These are phyloP conservation scores for Dendryphion nanum DNA, from an alignment of 2,329 filamentous ascomycete genomes.

Conservation along the genomic window DNA sequence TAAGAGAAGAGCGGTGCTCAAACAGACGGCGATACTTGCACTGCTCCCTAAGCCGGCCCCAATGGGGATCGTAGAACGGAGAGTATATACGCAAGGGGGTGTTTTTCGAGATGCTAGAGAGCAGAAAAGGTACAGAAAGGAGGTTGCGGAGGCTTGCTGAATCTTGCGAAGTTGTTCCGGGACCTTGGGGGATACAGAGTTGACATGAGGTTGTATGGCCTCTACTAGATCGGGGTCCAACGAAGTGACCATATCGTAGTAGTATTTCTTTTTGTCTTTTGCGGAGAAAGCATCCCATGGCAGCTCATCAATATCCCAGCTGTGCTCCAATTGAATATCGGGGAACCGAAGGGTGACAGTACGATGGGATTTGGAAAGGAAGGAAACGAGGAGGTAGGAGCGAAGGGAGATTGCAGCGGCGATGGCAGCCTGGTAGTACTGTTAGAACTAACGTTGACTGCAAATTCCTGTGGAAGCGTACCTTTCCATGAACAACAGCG, in stretches of 20 bases:
- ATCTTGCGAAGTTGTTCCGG: slow-evolving; percentile 76
- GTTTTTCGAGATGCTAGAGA: slow-evolving; percentile 79
- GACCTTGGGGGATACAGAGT: slow-evolving; percentile 64
- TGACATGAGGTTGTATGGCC: slow-evolving; percentile 77
- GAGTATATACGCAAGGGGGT: slow-evolving; percentile 79
- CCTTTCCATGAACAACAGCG: slow-evolving; percentile 95
- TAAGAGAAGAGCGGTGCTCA: slow-evolving; percentile 78
- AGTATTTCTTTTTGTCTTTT: slow-evolving; percentile 86
- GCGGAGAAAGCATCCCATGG: slow-evolving; percentile 83
- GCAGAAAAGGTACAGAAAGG: slow-evolving; percentile 91
- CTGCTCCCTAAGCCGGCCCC: slow-evolving; percentile 89
- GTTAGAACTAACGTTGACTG: slow-evolving; percentile 14
- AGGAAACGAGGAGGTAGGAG: slow-evolving; percentile 94
- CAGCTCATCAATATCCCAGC: slow-evolving; percentile 89
- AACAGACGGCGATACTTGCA: slow-evolving; percentile 88
- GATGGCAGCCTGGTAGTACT: slow-evolving; percentile 68
- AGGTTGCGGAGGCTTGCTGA: slow-evolving; percentile 75
- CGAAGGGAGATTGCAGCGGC: slow-evolving; percentile 92
- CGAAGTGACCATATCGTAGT: slow-evolving; percentile 78
- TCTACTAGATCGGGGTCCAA: slow-evolving; percentile 80
- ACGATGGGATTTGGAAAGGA: slow-evolving; percentile 85
- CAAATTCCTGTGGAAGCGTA: slow-evolving; percentile 41
- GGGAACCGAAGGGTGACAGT: slow-evolving; percentile 87
- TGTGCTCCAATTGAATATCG: slow-evolving; percentile 85
- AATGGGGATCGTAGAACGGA: slow-evolving; percentile 92